Conservation (phyloP, 345 rosid species). For the Eucalyptus caleyi region DNA sequence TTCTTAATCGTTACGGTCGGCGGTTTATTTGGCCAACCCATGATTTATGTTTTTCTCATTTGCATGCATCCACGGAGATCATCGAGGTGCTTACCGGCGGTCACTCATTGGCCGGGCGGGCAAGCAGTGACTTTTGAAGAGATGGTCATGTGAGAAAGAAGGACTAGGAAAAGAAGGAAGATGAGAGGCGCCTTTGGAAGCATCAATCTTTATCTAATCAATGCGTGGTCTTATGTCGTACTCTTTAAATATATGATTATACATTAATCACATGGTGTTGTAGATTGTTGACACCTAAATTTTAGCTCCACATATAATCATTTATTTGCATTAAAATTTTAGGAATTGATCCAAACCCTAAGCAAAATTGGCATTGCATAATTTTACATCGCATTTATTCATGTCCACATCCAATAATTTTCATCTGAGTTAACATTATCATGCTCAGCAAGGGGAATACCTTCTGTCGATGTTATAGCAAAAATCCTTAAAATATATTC, state of each 20-base stretch:
- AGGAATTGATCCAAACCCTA: too few species aligned
- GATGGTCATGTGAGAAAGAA: not conserved
- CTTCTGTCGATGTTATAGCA: too few species aligned
- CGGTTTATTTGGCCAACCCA: not conserved
- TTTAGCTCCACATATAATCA: too few species aligned
- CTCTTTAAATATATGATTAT: not conserved
- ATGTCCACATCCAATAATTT: too few species aligned
- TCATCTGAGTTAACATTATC: too few species aligned
- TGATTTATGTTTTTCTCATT: not conserved
- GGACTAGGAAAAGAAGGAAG: not conserved
- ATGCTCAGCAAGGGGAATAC: too few species aligned
- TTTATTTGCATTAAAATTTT: too few species aligned
- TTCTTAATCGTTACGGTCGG: not conserved
- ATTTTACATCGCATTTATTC: too few species aligned
- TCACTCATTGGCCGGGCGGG: not conserved
- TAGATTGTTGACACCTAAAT: too few species aligned
- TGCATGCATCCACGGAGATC: not conserved
- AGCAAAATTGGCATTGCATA: too few species aligned
- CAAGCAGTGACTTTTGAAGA: not conserved
- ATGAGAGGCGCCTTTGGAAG: not conserved
- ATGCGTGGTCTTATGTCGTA: fast-evolving
- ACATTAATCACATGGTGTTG: not conserved
- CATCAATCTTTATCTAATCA: not conserved
- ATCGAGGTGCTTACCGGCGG: not conserved
- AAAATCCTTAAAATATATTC: too few species aligned